phyloP scores from a whole-genome alignment of 108 stramenopile species.

The Pseudonitzschia delicatissima region DNA sequence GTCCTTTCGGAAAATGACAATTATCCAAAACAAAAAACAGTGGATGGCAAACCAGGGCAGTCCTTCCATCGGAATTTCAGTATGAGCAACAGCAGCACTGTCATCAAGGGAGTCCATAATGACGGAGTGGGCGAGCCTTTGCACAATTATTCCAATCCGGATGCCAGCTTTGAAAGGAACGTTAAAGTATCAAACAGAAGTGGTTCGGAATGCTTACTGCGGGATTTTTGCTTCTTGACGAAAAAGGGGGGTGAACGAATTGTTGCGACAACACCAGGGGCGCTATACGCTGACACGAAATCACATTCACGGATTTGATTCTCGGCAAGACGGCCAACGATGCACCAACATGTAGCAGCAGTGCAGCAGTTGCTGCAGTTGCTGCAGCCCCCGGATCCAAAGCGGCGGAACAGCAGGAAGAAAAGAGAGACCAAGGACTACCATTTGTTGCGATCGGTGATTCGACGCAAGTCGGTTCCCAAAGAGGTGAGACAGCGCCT shows the following conservation, averaged over 20 bases:
- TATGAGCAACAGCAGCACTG: background rate
- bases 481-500: background rate
- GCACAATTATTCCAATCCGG: conserved; percentile 34
- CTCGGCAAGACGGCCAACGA: conserved; percentile 14
- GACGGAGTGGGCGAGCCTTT: conserved; percentile 12
- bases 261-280: conserved; percentile 1
- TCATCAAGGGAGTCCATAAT: background rate
- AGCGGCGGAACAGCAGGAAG: conserved; percentile 16
- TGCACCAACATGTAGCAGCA: background rate
- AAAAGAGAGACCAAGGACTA: conserved; percentile 7
- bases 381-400: background rate
- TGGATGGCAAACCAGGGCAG: background rate
- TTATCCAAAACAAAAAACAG: conserved; percentile 27
- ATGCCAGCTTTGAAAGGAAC: conserved; percentile 27
- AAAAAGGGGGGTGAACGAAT: background rate
- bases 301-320: conserved; percentile 13
- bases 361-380: background rate
- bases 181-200: conserved; percentile 15
- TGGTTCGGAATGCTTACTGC: conserved; percentile 8
- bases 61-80: too few species aligned
- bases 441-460: background rate
- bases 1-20: conserved; percentile 12
- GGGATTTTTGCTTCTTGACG: conserved; percentile 36
- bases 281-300: conserved; percentile 37
- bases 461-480: too few species aligned